Conservation (phyloP, 768 basidiomycete genomes). For the Boletus rubescentipes region DNA sequence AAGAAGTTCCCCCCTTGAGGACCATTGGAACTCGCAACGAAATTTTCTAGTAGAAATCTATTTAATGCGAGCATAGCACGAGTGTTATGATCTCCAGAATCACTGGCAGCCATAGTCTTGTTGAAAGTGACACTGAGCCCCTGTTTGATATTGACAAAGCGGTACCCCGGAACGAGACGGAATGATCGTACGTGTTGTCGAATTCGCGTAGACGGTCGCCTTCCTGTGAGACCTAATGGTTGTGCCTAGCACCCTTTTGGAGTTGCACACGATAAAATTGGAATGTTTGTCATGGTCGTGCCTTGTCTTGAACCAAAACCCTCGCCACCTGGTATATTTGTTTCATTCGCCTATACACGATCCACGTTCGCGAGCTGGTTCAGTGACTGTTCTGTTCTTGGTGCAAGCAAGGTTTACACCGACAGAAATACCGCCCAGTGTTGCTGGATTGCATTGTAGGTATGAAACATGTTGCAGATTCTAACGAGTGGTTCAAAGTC, state of each 20-base stretch:
- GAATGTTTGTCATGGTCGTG: neutral
- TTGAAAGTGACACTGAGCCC: too few species aligned
- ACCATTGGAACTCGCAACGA: neutral
- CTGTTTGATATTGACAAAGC: too few species aligned
- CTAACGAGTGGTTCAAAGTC: neutral
- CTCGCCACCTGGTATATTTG: too few species aligned
- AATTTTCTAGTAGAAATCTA: neutral
- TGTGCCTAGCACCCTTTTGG: too few species aligned
- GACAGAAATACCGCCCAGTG: too few species aligned
- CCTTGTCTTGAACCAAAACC: neutral
- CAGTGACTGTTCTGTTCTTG: too few species aligned
- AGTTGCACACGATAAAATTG: too few species aligned
- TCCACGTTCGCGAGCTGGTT: neutral
- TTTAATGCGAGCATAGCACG: neutral
- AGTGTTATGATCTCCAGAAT: neutral
- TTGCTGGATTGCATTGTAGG: neutral
- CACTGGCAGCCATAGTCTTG: neutral
- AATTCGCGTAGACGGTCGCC: neutral
- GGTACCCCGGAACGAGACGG: too few species aligned
- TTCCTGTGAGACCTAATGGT: too few species aligned
- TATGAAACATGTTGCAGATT: neutral
- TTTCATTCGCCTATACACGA: neutral
- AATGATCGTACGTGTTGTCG: too few species aligned
- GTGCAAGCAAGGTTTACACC: too few species aligned
- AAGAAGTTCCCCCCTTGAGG: conserved; percentile 12